Conservation (phyloP, 2,329 filamentous ascomycete species). For the Orbilia javanica region DNA sequence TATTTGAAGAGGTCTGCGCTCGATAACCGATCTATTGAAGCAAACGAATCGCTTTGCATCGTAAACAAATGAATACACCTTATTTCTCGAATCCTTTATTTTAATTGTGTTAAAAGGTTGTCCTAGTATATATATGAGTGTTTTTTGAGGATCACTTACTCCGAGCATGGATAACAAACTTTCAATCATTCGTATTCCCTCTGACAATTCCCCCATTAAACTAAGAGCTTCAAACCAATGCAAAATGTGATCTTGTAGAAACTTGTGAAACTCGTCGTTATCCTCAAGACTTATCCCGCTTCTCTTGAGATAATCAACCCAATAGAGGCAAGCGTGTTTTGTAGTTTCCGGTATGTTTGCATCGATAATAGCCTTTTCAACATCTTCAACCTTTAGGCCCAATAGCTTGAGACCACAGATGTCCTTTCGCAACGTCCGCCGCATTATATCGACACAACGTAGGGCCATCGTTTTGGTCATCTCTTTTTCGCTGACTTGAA, state of each 20-base stretch:
- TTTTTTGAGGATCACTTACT: conserved; percentile 3
- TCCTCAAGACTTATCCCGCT: neutral
- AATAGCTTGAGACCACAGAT: neutral
- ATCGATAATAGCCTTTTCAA: neutral
- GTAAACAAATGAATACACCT: conserved; percentile 1
- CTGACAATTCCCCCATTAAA: neutral
- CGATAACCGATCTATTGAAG: conserved; percentile 5
- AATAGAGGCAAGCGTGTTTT: conserved; percentile 26
- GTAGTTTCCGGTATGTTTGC: neutral
- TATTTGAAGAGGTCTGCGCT: conserved; percentile 1
- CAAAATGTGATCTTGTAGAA: neutral
- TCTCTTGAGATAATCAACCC: conserved; percentile 21
- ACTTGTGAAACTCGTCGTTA: conserved; percentile 1
- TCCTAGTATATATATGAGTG: neutral
- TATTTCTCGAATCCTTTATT: conserved; percentile 9
- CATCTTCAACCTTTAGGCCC: neutral
- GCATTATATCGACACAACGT: conserved; percentile 12
- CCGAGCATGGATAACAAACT: neutral
- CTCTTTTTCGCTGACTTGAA: conserved; percentile 8
- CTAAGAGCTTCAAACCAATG: neutral
- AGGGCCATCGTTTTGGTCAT: neutral
- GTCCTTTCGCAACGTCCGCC: neutral
- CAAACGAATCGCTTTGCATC: conserved; percentile 1
- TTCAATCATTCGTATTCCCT: neutral
- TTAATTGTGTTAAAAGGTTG: conserved; percentile 6